phyloP scores from a whole-genome alignment of 805 yeast genomes.

The Candida gorgasii region DNA sequence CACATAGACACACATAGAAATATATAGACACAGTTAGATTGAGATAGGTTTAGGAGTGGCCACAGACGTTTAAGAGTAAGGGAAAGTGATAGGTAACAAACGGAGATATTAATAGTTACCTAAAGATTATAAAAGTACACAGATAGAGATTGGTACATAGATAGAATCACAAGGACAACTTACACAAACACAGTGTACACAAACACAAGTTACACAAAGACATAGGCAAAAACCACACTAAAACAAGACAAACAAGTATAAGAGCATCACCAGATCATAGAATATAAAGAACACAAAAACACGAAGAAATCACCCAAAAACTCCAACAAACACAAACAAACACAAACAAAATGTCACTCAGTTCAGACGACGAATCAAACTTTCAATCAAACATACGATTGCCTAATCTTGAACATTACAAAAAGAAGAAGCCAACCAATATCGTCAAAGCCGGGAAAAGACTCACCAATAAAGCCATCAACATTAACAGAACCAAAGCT shows the following conservation, averaged over 20 bases:
- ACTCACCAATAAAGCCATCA: constrained; percentile 13
- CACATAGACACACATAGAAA: too few species aligned
- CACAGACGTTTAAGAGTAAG: too few species aligned
- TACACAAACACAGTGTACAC: background rate
- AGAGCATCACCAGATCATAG: too few species aligned
- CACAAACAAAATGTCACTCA: constrained; percentile 7
- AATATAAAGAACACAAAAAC: background rate
- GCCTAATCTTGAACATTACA: constrained; percentile 27
- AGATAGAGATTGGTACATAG: background rate
- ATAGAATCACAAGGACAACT: background rate
- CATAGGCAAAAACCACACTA: too few species aligned
- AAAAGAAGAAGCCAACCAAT: constrained; percentile 19
- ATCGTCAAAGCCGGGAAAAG: constrained; percentile 29
- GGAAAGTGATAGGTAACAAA: background rate
- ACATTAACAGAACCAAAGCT: constrained; percentile 1
- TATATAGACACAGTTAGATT: too few species aligned
- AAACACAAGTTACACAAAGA: background rate
- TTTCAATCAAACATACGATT: constrained; percentile 30
- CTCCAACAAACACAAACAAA: background rate
- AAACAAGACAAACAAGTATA: background rate
- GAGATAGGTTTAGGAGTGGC: too few species aligned
- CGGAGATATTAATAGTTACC: background rate
- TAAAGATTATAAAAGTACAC: background rate
- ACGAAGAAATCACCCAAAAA: too few species aligned
- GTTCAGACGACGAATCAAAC: constrained; percentile 34